These are phyloP conservation scores for Phytopythium litorale DNA, from an alignment of 352 stramenopile species.

Conservation along the genomic window DNA sequence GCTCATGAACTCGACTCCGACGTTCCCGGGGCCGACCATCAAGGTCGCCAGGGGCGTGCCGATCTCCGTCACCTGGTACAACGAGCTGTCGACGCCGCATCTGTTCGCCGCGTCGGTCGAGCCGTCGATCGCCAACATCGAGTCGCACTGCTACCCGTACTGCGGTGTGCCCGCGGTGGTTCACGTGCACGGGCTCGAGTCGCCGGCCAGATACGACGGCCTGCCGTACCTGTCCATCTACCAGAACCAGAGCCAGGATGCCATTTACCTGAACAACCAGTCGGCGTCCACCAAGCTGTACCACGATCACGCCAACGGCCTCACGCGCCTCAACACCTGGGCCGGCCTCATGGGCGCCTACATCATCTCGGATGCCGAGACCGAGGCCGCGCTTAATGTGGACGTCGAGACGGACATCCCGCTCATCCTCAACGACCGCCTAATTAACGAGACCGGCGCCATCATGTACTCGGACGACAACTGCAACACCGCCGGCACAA, in stretches of 20 bases:
- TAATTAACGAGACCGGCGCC: conserved; percentile 45
- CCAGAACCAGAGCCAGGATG: conserved; percentile 53
- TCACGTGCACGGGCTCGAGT: conserved; percentile 67
- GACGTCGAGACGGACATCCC: conserved; percentile 55
- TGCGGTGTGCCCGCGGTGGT: conserved; percentile 56
- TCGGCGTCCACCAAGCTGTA: conserved; percentile 67
- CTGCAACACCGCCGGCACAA: conserved; percentile 30
- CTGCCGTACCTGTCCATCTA: conserved; percentile 57
- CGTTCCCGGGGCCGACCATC: conserved; percentile 46
- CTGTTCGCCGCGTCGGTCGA: conserved; percentile 51
- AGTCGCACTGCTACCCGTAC: conserved; percentile 63
- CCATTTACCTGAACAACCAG: conserved; percentile 66
- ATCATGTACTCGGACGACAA: conserved; percentile 72
- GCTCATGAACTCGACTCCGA: conserved; percentile 29
- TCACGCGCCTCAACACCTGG: conserved; percentile 67
- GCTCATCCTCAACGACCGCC: conserved; percentile 43
- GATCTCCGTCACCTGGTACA: conserved; percentile 51
- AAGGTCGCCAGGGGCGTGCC: conserved; percentile 37
- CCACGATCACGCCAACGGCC: conserved; percentile 65
- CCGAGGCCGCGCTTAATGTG: conserved; percentile 47
- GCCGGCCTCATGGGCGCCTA: conserved; percentile 56
- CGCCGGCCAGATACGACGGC: conserved; percentile 55
- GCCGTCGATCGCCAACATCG: conserved; percentile 28
- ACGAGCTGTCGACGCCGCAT: conserved; percentile 40
- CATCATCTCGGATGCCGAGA: conserved; percentile 46